phyloP scores from a whole-genome alignment of 2,329 filamentous ascomycete species.

The Penicillium sp. region DNA sequence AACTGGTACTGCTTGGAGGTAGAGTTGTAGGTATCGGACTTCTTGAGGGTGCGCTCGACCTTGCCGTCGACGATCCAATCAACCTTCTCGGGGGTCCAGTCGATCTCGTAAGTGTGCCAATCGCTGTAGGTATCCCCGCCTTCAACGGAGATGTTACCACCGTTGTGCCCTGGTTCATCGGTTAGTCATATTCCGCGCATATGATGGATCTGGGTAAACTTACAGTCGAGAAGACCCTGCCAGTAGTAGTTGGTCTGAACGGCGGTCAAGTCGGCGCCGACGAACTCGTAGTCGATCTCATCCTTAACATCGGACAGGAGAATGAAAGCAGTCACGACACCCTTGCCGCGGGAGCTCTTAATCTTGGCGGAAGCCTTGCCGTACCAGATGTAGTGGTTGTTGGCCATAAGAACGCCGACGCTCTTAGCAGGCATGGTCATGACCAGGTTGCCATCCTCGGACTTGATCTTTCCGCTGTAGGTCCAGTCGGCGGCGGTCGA shows the following conservation, averaged over 20 bases:
- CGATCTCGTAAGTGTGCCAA: slow-evolving; percentile 86
- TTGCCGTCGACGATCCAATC: slow-evolving; percentile 84
- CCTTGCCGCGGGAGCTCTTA: slow-evolving; percentile 76
- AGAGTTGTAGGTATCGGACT: slow-evolving; percentile 77
- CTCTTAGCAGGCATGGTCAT: slow-evolving; percentile 86
- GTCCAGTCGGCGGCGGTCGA: slow-evolving; percentile 80
- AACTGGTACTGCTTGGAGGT: slow-evolving; percentile 78
- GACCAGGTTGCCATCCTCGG: slow-evolving; percentile 61
- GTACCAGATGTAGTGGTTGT: slow-evolving; percentile 92
- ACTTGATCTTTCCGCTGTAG: slow-evolving; percentile 69
- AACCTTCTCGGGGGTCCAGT: slow-evolving; percentile 83
- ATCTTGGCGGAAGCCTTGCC: slow-evolving; percentile 82
- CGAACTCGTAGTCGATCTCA: slow-evolving; percentile 95
- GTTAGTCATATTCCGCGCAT: neutral
- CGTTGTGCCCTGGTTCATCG: slow-evolving; percentile 34
- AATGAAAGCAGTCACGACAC: slow-evolving; percentile 97
- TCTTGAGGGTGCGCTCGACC: slow-evolving; percentile 68
- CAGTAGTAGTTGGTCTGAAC: slow-evolving; percentile 97
- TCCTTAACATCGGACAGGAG: slow-evolving; percentile 93
- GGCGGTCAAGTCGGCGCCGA: slow-evolving; percentile 71
- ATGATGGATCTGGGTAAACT: slow-evolving; percentile 37
- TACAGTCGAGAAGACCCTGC: slow-evolving; percentile 88
- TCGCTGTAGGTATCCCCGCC: slow-evolving; percentile 67
- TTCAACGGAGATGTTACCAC: slow-evolving; percentile 59
- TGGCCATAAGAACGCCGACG: slow-evolving; percentile 80